A percentile compares a stretch with the other conserved stretches of the same genome.
phyloP scores from a whole-genome alignment of 768 basidiomycete genomes.

The Leccinum subtestaceum region DNA sequence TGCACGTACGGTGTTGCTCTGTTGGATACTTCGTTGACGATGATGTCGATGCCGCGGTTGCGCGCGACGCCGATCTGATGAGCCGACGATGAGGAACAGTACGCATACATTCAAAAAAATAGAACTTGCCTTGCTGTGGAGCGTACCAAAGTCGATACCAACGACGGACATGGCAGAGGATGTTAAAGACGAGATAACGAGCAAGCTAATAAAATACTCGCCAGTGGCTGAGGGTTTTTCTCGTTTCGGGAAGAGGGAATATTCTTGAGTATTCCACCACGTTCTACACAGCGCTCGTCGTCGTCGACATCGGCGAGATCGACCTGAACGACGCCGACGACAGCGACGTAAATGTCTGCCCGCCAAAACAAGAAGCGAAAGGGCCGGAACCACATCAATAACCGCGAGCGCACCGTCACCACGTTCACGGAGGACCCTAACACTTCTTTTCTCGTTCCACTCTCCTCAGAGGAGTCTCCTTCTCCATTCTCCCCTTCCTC shows the following conservation, averaged over 20 bases:
- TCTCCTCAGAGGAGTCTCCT: constrained; percentile 50
- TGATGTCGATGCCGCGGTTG: constrained; percentile 97
- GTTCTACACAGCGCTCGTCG: constrained; percentile 15
- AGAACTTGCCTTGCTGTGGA: constrained; percentile 72
- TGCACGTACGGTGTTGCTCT: constrained; percentile 85
- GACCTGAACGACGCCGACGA: neutral
- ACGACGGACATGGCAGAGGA: constrained; percentile 77
- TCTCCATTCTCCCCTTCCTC: constrained; percentile 38
- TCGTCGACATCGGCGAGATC: neutral
- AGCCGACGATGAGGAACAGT: neutral
- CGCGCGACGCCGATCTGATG: constrained; percentile 89
- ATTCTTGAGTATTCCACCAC: constrained; percentile 29
- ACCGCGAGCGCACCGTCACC: constrained; percentile 66
- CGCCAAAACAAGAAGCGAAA: constrained; percentile 65
- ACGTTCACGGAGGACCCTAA: constrained; percentile 61
- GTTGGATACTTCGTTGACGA: constrained; percentile 97
- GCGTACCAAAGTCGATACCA: constrained; percentile 89
- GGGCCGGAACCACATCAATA: constrained; percentile 49
- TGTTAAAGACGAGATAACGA: neutral
- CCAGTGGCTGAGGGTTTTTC: constrained; percentile 20
- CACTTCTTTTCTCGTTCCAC: constrained; percentile 50
- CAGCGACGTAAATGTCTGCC: constrained; percentile 44
- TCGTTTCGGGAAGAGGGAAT: constrained; percentile 17
- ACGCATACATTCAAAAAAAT: too few species aligned
- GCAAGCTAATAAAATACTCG: neutral